These are phyloP conservation scores for Hypoxylon sp. DNA, from an alignment of 2,329 filamentous ascomycete genomes.

Conservation along the genomic window DNA sequence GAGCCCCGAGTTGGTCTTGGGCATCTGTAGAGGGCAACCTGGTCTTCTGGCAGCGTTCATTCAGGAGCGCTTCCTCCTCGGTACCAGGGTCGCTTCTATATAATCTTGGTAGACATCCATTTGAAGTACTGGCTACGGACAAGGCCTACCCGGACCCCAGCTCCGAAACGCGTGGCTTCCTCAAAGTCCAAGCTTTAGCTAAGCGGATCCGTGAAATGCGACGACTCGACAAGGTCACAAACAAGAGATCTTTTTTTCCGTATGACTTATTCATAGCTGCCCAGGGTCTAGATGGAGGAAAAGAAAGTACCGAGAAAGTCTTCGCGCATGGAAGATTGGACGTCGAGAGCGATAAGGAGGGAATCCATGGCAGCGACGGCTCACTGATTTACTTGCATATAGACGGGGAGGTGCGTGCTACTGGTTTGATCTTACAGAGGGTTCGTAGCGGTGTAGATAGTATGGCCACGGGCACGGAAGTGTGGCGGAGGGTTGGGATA, in stretches of 20 bases:
- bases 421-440: conserved; percentile 1
- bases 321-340: neutral
- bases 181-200: conserved; percentile 24
- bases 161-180: conserved; percentile 21
- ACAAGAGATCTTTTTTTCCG: neutral
- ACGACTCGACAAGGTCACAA: neutral
- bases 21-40: conserved; percentile 34
- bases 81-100: conserved; percentile 12
- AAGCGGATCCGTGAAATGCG: conserved; percentile 15
- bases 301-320: neutral
- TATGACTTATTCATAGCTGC: neutral
- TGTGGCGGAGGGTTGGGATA: conserved; percentile 31
- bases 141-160: conserved; percentile 8
- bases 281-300: neutral
- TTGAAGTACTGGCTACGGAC: conserved; percentile 27
- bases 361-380: neutral
- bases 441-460: neutral
- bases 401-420: neutral
- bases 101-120: conserved; percentile 13
- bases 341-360: neutral
- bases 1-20: conserved; percentile 42
- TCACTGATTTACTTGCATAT: conserved; percentile 1
- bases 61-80: conserved; percentile 14
- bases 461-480: neutral
- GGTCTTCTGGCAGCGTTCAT: conserved; percentile 25